Evolutionary conservation across 2,329 filamentous ascomycete species (phyloP).

Genomic region (Bertia moriformis): DNA sequence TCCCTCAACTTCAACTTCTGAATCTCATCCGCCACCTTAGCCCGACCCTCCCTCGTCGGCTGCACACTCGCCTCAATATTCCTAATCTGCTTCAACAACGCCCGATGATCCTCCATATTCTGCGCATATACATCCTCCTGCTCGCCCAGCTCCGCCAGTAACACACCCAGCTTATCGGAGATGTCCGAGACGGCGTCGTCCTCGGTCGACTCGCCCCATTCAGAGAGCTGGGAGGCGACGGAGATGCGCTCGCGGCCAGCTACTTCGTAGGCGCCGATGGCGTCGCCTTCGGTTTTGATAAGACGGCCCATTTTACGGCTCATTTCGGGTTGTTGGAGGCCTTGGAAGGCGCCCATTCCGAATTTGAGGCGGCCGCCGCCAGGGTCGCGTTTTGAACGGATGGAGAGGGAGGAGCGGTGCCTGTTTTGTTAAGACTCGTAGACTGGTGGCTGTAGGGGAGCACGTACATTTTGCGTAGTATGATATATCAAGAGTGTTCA

Average conservation of each 20-base stretch:
- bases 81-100: slow-evolving; percentile 55
- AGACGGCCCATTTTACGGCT: slow-evolving; percentile 57
- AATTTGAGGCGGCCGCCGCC: neutral
- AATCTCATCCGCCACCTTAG: slow-evolving; percentile 60
- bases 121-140: slow-evolving; percentile 58
- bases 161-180: slow-evolving; percentile 60
- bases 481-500: too few relatives aligned
- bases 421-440: neutral
- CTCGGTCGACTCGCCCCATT: slow-evolving; percentile 59
- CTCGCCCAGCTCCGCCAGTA: slow-evolving; percentile 58
- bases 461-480: too few relatives aligned
- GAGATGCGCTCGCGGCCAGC: slow-evolving; percentile 52
- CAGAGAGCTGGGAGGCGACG: slow-evolving; percentile 57
- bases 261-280: slow-evolving; percentile 50
- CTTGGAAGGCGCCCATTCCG: neutral
- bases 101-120: slow-evolving; percentile 52
- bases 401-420: neutral
- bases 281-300: slow-evolving; percentile 61
- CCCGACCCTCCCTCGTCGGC: slow-evolving; percentile 53
- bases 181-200: slow-evolving; percentile 58
- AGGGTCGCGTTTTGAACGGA: neutral
- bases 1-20: slow-evolving; percentile 62
- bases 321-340: slow-evolving; percentile 33
- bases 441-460: too few relatives aligned
- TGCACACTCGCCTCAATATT: slow-evolving; percentile 63